Base-by-base conservation (phyloP, 2,329 filamentous ascomycete genomes). In the Hymenoscyphus linearis region DNA sequence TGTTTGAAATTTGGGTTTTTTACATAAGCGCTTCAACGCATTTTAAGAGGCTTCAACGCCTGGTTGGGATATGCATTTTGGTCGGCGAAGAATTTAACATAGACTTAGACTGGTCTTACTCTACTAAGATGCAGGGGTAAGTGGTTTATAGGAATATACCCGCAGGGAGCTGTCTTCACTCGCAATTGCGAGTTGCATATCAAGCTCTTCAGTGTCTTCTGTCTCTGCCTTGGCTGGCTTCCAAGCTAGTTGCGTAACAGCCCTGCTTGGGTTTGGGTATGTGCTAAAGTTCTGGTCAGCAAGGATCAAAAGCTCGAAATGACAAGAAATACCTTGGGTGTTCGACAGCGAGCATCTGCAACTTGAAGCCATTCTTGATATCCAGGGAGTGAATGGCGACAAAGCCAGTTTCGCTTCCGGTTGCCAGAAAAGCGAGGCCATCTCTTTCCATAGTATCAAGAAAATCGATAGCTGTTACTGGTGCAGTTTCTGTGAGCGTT, bases 401-500 rank as follows among this genome's bases (percentile, higher is more conserved):
- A 5, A 50, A 63, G 4, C 72, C 72, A 2, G 75, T 74, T 67
- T 88, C 85, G 0, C 80, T 85, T 25, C 85, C 85, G 0, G 85
- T 75, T 0, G 84, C 84, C 1, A 88, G 74, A 25, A 82, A 72
- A 13, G 64, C 63, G 66, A 40, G 72, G 61, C 47, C 67, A 69
- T 60, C 68, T 69, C 16, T 60, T 13, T 72, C 67, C 13, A 7
- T 60, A 22, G 40, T 73, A 71, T 14, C 74, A 69, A 85, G 72
- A 70, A 92, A 89, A 67, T 89, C 87, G 27, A 93, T 78, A 0
- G 90, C 86, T 0, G 89, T 93, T 3, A 90, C 85, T 0, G 90
- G 79, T 22, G 80, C 78, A 18, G 82, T 80, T 55, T 83, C 77
- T 0, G 81, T 70, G 25, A 79, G 80, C 63, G 75, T 71, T 64